Evolutionary conservation across 2,329 filamentous ascomycete genomes (phyloP), one percentile per base, ranked within the genome.

Genomic region (Didymella arachidicola): DNA sequence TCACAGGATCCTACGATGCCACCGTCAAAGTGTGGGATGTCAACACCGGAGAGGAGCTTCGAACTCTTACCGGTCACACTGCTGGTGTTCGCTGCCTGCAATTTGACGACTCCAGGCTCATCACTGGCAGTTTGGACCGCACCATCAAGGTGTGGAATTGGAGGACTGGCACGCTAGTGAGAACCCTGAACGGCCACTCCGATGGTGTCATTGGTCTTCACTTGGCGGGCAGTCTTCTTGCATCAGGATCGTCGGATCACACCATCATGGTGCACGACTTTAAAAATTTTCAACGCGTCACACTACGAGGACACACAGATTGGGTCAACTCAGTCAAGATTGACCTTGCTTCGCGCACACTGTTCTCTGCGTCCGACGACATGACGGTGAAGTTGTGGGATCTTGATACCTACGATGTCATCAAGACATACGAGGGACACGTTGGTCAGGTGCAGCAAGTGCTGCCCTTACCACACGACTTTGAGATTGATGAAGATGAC

Each of bases 21-120:
- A 97, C 93, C 0, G 92, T 97, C 72, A 97, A 96, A 74, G 93
- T 99, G 18, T 99, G 95, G 95, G 88, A 98, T 72, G 88, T 96
- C 44, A 89, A 96, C 68, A 96, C 90, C 0, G 92, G 93, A 48
- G 84, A 94, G 73, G 91, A 93, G 66, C 82, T 97, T 7, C 87
- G 92, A n/a, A 97, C 93, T 0, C 82, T 99, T 7, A 82, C 79
- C 22, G 95, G 95, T 2, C 95, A 98, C 70, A 89, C 87, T 1
- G 87, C 87, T 39, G 92, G 92, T 7, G 91, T 99, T 60, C 87
- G 95, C 39, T 91, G 93, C 54, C 83, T 99, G 36, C 93, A 98
- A 72, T 98, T 98, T 71, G 93, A 97, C 70, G 92, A 96, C 65
- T 89, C 86, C 54, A 96, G 96, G 71, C 84, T 99, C 59, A 93